A percentile compares a stretch with the other conserved stretches of the same genome.
Conservation (phyloP, 441 rosid species). For the Euphorbia schlechtendalii region DNA sequence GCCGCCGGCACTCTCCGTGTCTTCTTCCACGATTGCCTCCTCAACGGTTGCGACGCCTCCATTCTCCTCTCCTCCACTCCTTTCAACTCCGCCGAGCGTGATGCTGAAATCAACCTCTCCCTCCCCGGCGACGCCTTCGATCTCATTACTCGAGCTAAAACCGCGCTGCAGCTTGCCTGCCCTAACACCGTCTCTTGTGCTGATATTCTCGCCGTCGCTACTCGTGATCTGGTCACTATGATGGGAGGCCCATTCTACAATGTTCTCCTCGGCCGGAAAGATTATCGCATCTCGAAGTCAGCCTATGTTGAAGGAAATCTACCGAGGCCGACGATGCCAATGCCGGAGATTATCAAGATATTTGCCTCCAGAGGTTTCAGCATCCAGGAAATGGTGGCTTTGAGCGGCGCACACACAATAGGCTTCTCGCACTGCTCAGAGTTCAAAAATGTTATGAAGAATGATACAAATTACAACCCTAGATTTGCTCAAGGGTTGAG, state of each 20-base stretch:
- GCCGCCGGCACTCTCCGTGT: slow-evolving; percentile 68
- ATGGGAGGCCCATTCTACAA: slow-evolving; percentile 58
- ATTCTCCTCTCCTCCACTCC: slow-evolving; percentile 53
- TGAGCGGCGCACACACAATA: slow-evolving; percentile 65
- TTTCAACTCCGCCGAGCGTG: slow-evolving; percentile 57
- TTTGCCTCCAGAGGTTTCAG: slow-evolving; percentile 39
- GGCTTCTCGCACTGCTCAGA: slow-evolving; percentile 79
- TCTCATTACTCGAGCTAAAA: slow-evolving; percentile 46
- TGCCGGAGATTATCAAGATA: slow-evolving; percentile 32
- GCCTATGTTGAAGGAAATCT: slow-evolving; percentile 34
- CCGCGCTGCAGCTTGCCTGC: slow-evolving; percentile 58
- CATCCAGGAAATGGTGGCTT: slow-evolving; percentile 55
- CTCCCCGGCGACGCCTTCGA: slow-evolving; percentile 80
- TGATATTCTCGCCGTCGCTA: slow-evolving; percentile 54
- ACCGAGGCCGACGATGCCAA: slow-evolving; percentile 34
- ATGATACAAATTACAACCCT: slow-evolving; percentile 24
- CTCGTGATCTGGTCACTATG: slow-evolving; percentile 56
- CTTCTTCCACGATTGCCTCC: slow-evolving; percentile 73
- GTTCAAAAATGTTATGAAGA: slow-evolving; percentile 36
- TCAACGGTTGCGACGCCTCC: slow-evolving; percentile 67
- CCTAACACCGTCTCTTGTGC: slow-evolving; percentile 60
- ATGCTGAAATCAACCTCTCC: slow-evolving; percentile 54
- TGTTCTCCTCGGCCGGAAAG: slow-evolving; percentile 52
- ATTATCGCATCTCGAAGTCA: slow-evolving; percentile 37
- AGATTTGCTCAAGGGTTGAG: slow-evolving; percentile 35